phyloP scores from a whole-genome alignment of 2,329 filamentous ascomycete species.

The Cladosporium phlei region DNA sequence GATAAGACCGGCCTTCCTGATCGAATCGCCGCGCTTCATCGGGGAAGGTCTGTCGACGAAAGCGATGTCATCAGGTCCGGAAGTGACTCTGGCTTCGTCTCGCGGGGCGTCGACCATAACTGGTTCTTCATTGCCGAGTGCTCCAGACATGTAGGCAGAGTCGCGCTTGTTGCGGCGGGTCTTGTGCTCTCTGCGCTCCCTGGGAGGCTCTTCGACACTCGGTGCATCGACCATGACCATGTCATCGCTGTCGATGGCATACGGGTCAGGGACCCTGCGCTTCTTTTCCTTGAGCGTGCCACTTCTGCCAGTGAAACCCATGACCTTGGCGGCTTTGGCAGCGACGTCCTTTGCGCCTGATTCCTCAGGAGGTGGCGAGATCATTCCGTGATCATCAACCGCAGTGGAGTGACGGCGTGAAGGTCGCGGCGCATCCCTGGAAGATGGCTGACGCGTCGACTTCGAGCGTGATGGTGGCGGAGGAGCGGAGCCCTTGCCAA shows the following conservation, averaged over 20 bases:
- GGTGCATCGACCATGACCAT: slow-evolving; percentile 50
- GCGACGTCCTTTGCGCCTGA: slow-evolving; percentile 44
- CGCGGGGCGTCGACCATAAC: slow-evolving; percentile 38
- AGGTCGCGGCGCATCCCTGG: slow-evolving; percentile 40
- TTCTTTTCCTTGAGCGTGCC: slow-evolving; percentile 47
- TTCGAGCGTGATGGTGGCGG: slow-evolving; percentile 58
- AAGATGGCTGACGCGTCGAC: slow-evolving; percentile 57
- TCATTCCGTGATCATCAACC: slow-evolving; percentile 61
- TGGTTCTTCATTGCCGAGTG: slow-evolving; percentile 38
- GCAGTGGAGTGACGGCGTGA: slow-evolving; percentile 55
- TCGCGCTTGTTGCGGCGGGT: slow-evolving; percentile 40
- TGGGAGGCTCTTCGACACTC: slow-evolving; percentile 25
- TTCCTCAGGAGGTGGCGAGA: slow-evolving; percentile 69
- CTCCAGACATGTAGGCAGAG: slow-evolving; percentile 35
- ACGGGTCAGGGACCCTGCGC: slow-evolving; percentile 52
- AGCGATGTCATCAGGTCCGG: slow-evolving; percentile 47
- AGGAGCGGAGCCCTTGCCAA: slow-evolving; percentile 44
- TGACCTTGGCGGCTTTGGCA: slow-evolving; percentile 72
- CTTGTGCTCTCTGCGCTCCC: slow-evolving; percentile 30
- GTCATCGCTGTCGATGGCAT: slow-evolving; percentile 57
- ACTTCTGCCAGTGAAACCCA: slow-evolving; percentile 51
- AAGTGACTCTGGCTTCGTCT: slow-evolving; percentile 40
- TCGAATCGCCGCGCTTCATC: slow-evolving; percentile 57
- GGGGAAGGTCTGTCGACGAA: slow-evolving; percentile 50
- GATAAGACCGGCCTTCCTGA: slow-evolving; percentile 53